Evolutionary conservation across 23 red algal species (phyloP).

Genomic region (Gracilaria gracilis): DNA sequence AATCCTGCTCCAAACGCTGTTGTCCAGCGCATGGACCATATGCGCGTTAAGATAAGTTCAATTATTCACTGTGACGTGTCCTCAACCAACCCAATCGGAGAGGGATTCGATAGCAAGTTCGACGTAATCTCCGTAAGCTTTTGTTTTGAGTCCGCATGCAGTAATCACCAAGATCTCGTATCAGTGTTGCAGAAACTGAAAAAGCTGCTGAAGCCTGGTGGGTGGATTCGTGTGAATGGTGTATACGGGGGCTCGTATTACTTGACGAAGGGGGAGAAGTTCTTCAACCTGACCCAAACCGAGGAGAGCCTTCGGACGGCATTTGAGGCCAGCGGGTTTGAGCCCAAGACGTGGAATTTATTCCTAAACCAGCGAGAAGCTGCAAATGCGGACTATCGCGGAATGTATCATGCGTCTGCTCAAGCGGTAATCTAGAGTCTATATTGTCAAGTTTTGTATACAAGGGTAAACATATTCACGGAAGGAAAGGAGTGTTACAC

Average conservation of each 20-base stretch:
- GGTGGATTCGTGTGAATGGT: background rate
- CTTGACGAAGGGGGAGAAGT: background rate
- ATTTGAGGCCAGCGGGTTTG: background rate
- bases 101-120: background rate
- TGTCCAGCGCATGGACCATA: background rate
- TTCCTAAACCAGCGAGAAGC: background rate
- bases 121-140: background rate
- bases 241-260: conserved; percentile 8
- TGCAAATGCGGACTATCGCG: background rate
- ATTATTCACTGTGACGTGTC: background rate
- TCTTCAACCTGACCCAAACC: conserved; percentile 1
- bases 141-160: conserved; percentile 5
- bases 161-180: background rate
- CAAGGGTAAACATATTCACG: too few species aligned
- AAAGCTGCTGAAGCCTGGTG: background rate
- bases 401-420: conserved; percentile 8
- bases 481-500: too few species aligned
- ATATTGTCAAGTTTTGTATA: too few species aligned
- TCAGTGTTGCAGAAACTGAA: background rate
- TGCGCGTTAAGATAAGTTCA: background rate
- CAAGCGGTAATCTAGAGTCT: background rate
- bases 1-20: background rate
- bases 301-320: background rate
- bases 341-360: background rate
- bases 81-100: background rate